Evolutionary conservation across 306 rosid genomes (phyloP), one percentile per base, ranked within the genome.

Genomic region (Pyrus communis): DNA sequence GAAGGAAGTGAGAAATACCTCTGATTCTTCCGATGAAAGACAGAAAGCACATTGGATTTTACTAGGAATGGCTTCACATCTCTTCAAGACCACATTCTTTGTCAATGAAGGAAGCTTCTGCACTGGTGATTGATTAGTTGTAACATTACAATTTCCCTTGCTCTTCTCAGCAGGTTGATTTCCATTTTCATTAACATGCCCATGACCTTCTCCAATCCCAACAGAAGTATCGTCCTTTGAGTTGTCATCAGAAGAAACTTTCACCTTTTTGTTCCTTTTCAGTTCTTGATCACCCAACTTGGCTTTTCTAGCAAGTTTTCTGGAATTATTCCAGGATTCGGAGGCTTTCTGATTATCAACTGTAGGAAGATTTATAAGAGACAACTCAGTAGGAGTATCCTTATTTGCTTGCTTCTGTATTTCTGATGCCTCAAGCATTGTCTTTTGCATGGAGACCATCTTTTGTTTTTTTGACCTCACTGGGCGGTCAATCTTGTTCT

Each of bases 11-110:
- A 27, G 60, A 35, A 45, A 71, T 82, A 95, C 98, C 98, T 95
- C 90, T 31, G 97, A 84, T 79, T 88, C 96, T 81, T 90, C 89
- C 80, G 93, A 84, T 35, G 90, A 89, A 79, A 73, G 91, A 81
- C 99, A 95, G 81, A 95, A 95, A 72, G 85, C 90, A 67, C 99
- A 95, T 23, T 82, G 84, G 45, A 79, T 67, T 62, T 79, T 79
- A 60, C 78, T 55, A 43, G 49, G 73, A 33, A 66, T 79, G 46
- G 69, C 87, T 61, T 81, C 84, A 77, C 96, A 91, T 77, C 84
- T 89, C 81, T 21, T 77, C 77, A 87, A 79, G 81, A 80, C 69
- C 40, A 71, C 64, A 57, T 75, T 66, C 62, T 87, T 64, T 11
- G 65, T 65, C 73, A 40, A 60, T 63, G 84, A 74, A 80, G 84